Evolutionary conservation across 2,329 filamentous ascomycete genomes (phyloP).

Genomic region (Fusarium sambucinum): DNA sequence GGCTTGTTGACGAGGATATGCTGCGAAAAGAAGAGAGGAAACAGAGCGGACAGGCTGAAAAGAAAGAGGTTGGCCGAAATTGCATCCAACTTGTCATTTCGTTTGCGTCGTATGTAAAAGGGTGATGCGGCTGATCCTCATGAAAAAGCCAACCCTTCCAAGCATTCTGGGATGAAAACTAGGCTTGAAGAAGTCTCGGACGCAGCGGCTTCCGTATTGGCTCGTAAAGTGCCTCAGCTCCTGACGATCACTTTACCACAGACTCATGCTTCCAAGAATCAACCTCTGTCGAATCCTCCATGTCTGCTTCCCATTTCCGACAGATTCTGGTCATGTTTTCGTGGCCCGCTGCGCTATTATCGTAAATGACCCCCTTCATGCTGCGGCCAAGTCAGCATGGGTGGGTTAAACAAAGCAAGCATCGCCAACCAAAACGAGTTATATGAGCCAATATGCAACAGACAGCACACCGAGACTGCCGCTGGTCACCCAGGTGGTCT

Average conservation of each 20-base stretch:
- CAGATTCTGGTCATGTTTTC: constrained; percentile 22
- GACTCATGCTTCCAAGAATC: constrained; percentile 10
- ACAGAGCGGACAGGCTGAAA: constrained; percentile 17
- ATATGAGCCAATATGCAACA: constrained; percentile 44
- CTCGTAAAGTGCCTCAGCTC: constrained; percentile 30
- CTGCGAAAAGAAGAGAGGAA: constrained; percentile 28
- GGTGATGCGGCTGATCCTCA: constrained; percentile 40
- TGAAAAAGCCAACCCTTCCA: constrained; percentile 29
- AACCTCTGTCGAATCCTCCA: constrained; percentile 9
- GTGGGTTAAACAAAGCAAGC: constrained; percentile 41
- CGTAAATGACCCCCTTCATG: constrained; percentile 35
- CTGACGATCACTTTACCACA: constrained; percentile 34
- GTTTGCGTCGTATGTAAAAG: constrained; percentile 31
- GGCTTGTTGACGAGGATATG: constrained; percentile 33
- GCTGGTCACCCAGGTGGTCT: constrained; percentile 32
- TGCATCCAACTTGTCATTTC: constrained; percentile 39
- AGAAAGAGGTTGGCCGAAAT: constrained; percentile 44
- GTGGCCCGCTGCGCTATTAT: constrained; percentile 36
- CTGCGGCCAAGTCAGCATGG: constrained; percentile 44
- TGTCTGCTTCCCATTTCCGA: constrained; percentile 7
- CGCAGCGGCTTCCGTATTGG: constrained; percentile 30
- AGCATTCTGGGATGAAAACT: constrained; percentile 30
- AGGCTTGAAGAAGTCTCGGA: constrained; percentile 12
- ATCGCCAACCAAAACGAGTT: constrained; percentile 44
- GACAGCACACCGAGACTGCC: constrained; percentile 47